Conservation (phyloP, 495 filamentous ascomycete species). For the Penicillium mononematosum region DNA sequence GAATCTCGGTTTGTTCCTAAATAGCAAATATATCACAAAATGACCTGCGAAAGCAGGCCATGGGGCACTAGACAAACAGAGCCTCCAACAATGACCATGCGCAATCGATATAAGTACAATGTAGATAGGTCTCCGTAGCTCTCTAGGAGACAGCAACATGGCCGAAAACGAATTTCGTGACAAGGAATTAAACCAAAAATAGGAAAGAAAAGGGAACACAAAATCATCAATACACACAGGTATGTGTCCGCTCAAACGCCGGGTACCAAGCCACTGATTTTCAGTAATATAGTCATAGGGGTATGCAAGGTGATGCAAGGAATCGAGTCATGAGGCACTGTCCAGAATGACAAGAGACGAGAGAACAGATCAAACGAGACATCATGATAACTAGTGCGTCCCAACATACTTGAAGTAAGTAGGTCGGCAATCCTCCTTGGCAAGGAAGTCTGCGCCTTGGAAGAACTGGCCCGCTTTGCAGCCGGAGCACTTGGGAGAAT, state of each 20-base stretch:
- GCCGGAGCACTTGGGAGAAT: slow-evolving; percentile 89
- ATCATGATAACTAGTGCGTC: slow-evolving; percentile 56
- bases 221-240: slow-evolving; percentile 27
- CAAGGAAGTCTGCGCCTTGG: slow-evolving; percentile 78
- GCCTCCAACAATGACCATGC: slow-evolving; percentile 20
- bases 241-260: slow-evolving; percentile 37
- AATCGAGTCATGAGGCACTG: slow-evolving; percentile 19
- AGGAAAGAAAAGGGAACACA: slow-evolving; percentile 16
- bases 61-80: slow-evolving; percentile 7
- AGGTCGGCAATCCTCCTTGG: slow-evolving; percentile 91
- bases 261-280: slow-evolving; percentile 25
- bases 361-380: slow-evolving; percentile 10
- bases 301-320: slow-evolving; percentile 32
- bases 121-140: slow-evolving; percentile 24
- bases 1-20: slow-evolving; percentile 4
- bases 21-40: slow-evolving; percentile 13
- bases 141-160: slow-evolving; percentile 15
- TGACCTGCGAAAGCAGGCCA: slow-evolving; percentile 7
- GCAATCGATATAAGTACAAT: slow-evolving; percentile 37
- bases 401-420: slow-evolving; percentile 96
- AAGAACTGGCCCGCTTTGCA: slow-evolving; percentile 84
- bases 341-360: slow-evolving; percentile 14
- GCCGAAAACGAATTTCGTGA: slow-evolving; percentile 26
- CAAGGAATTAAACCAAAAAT: slow-evolving; percentile 12
- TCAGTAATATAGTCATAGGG: slow-evolving; percentile 29